Evolutionary conservation across 495 filamentous ascomycete genomes (phyloP).

Genomic region (Cairneyella variabilis): DNA sequence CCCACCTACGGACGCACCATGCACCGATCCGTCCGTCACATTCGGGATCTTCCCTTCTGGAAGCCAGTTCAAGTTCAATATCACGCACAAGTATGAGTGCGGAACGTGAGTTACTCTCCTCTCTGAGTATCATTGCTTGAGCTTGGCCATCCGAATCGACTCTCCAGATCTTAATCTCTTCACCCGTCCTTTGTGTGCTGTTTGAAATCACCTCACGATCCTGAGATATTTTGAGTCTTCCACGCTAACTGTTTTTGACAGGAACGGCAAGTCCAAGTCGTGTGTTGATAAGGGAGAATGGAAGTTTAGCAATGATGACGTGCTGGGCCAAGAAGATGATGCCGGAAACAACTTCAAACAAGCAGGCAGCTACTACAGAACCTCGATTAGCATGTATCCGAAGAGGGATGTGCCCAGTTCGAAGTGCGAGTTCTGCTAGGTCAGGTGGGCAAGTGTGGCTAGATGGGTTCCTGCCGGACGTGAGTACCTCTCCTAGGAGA

Average conservation of each 20-base stretch:
- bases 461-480: no score
- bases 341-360: constrained; percentile 23
- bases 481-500: no score
- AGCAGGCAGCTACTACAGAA: constrained; percentile 1
- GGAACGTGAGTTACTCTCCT: constrained; percentile 1
- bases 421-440: constrained; percentile 21
- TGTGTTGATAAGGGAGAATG: constrained; percentile 22
- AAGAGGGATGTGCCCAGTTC: constrained; percentile 6
- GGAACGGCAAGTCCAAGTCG: neutral
- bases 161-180: neutral
- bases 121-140: neutral
- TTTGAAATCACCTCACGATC: neutral
- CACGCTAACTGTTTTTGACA: neutral
- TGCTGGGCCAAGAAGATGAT: constrained; percentile 17
- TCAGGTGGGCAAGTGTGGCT: no score
- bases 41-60: constrained; percentile 16
- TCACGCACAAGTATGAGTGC: constrained; percentile 16
- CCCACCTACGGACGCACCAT: constrained; percentile 13
- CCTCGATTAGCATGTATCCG: constrained; percentile 16
- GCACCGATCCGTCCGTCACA: constrained; percentile 16
- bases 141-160: neutral
- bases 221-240: neutral
- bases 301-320: constrained; percentile 18
- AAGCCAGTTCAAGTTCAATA: constrained; percentile 10
- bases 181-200: neutral